Base-by-base conservation (phyloP, 192 early-diverging fungal genomes). In the Coemansia sp. region DNA sequence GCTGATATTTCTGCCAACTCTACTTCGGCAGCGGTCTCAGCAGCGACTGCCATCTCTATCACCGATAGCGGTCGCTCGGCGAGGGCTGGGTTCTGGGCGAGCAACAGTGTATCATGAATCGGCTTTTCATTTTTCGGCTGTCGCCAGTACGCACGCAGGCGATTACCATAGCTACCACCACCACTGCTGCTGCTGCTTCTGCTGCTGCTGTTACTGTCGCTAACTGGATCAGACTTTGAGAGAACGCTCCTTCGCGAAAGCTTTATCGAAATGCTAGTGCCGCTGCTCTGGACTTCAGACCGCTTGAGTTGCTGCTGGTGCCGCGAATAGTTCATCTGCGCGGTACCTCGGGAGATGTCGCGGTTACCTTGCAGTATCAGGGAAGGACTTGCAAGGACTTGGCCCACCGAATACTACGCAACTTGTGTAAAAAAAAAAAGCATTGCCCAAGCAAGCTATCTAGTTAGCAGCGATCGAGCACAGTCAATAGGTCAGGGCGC, bases 331-430 rank as follows among this genome's bases (percentile, higher is more conserved):
- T 74, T 79, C 40, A 83, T 76, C 40, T 74, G 73, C 32, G 73
- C 73, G 7, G 64, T 83, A 18, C 76, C 82, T n/a, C 71, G 67
- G 11, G 70, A 59, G 27, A 83, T 79, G 45, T 83, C 82, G 52
- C 73, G 73, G 65, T 73, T 83, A 16, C 76, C 82, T 4, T 69
- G 40, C 18, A 76, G 67, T 1, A 83, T 75, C n/a, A 83, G 62
- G 16, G 73, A 60, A 9, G 73, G 75, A 38, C 76, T 83, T 24
- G 74, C 82, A 15, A 83, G 32, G 30, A 73, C n/a, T 52, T 78
- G 73, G 32, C 82, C 82, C 20, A 83, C n/a, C 22, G 82, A 73
- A 32, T 75, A 83, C 81, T 83, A 82, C 32, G 52, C 22, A 9
- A 38, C 20, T 18, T 16, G 58, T 24, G 24, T 24, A 24, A 24